Evolutionary conservation across 257 asterid species (phyloP), one percentile per base, ranked within the genome.

Genomic region (Capsicum pubescens): DNA sequence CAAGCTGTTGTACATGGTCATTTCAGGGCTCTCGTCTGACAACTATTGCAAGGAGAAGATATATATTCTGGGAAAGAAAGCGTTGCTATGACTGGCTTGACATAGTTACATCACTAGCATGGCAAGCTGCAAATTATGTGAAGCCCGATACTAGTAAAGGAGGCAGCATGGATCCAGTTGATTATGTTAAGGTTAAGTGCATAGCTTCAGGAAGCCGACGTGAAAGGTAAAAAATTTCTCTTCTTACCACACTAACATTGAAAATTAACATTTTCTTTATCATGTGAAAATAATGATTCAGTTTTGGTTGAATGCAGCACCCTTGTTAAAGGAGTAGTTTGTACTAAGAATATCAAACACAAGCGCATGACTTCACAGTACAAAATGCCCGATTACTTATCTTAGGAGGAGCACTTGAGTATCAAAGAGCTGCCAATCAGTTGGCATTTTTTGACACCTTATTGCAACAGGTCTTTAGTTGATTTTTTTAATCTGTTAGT

Each of bases 111-210:
- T 46, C 87, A 61, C 61, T 97, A 55, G 92, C 98, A 19, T 93
- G 97, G 98, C 98, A 91, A 89, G 95, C 99, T 60, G 99, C 99
- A 54, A 95, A 90, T 71, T 95, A 87, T 85, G 90, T 97, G 86
- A 97, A 90, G 91, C 99, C 98, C 1, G 94, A 97, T 90, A 92
- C 96, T n/a, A 93, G 94, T 87, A 88, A 89, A 88, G 99, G 97
- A 80, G 99, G 99, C 78, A 97, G 99, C 91, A 97, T 97, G 99
- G 99, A 97, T 87, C 99, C 99, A 1, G 91, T 92, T 70, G 93
- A 95, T 83, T 97, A 97, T 86, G 89, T 95, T 59, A 97, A 95
- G 88, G 90, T 97, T 86, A 97, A 95, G 89, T 95, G 98, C 85
- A 88, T 97, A 39, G 99, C 99, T 77, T 91, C 99, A 2, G 99